Conservation (phyloP, 2,329 filamentous ascomycete genomes). For the Diaporthe ampelina region DNA sequence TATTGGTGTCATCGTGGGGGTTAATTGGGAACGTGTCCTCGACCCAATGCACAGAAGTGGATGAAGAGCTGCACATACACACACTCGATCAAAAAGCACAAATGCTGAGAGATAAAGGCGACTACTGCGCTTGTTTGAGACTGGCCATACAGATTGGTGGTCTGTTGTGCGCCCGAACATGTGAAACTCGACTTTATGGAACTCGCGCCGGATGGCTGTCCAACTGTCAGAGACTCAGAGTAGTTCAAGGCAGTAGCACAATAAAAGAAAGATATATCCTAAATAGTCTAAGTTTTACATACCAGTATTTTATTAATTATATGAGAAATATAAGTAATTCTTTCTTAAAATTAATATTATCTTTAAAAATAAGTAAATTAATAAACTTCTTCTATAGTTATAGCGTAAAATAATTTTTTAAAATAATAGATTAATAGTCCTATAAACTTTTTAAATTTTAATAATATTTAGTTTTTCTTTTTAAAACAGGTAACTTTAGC, state of each 20-base stretch:
- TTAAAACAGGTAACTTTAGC: too few species aligned
- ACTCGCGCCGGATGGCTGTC: not conserved
- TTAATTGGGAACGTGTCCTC: not conserved
- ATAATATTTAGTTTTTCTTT: not conserved
- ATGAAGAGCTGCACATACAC: not conserved
- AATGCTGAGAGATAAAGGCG: not conserved
- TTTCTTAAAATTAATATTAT: not conserved
- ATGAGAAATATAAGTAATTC: not conserved
- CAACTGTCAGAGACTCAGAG: too few species aligned
- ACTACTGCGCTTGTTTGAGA: not conserved
- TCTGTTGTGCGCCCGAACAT: not conserved
- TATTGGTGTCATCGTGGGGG: constrained; percentile 19
- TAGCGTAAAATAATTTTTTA: too few species aligned
- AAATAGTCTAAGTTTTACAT: not conserved
- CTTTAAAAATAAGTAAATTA: not conserved
- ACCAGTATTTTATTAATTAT: not conserved
- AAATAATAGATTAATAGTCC: too few species aligned
- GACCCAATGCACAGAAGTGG: not conserved
- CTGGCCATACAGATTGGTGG: not conserved
- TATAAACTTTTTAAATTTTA: not conserved
- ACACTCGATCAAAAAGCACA: not conserved
- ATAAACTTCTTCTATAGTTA: too few species aligned
- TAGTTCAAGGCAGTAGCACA: not conserved
- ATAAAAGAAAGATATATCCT: not conserved
- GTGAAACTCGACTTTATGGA: constrained; percentile 2